These are phyloP conservation scores for Colletotrichum plurivorum DNA, from an alignment of 2,329 filamentous ascomycete genomes.

Conservation along the genomic window DNA sequence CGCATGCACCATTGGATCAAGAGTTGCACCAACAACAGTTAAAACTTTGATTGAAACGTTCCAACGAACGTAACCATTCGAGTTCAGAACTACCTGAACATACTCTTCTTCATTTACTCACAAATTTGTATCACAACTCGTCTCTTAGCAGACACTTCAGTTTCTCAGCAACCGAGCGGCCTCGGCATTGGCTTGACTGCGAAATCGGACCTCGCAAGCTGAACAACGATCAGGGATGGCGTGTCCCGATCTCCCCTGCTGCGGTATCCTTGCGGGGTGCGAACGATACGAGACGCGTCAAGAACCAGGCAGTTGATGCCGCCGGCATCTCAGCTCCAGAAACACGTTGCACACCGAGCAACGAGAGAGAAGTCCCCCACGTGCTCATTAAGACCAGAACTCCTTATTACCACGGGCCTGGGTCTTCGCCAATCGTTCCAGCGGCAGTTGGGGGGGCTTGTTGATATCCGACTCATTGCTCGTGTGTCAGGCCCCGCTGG, in stretches of 20 bases:
- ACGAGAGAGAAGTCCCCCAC: constrained; percentile 15
- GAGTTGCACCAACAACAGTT: background rate
- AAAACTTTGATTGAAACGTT: background rate
- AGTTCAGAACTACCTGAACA: background rate
- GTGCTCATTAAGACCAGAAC: constrained; percentile 1
- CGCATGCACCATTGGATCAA: no score
- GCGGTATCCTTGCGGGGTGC: background rate
- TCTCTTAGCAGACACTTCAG: no score
- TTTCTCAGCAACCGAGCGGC: background rate
- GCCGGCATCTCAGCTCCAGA: background rate
- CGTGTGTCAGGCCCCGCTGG: background rate
- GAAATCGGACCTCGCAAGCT: background rate
- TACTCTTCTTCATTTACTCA: no score
- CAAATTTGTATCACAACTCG: background rate
- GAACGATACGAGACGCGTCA: constrained; percentile 14
- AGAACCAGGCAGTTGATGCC: background rate
- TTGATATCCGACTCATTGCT: constrained; percentile 26
- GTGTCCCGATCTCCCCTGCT: constrained; percentile 1
- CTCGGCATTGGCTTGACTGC: constrained; percentile 1
- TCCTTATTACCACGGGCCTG: background rate
- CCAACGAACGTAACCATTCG: background rate
- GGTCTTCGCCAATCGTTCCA: constrained; percentile 10
- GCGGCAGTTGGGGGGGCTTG: background rate
- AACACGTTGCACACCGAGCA: background rate
- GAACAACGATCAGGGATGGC: background rate